Evolutionary conservation across 1,284 basidiomycete genomes (phyloP).

Genomic region (Ceratobasidium sp.): DNA sequence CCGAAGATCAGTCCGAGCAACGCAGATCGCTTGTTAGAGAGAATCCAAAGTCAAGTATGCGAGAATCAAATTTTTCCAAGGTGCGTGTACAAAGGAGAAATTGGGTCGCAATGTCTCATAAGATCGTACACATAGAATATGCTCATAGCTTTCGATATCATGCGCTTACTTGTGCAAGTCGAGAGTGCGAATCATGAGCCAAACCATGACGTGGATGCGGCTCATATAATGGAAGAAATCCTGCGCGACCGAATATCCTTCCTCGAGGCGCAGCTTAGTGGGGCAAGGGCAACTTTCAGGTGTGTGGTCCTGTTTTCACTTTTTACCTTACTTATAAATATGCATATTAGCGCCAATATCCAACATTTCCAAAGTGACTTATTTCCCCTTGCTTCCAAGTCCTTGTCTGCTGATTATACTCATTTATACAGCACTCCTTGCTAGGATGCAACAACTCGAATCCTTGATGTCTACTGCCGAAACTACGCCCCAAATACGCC

Average conservation of each 20-base stretch:
- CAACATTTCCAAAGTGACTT: too few relatives aligned
- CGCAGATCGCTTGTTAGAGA: neutral
- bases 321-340: too few relatives aligned
- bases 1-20: constrained; percentile 2
- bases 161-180: neutral
- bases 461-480: too few relatives aligned
- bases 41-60: neutral
- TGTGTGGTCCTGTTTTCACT: too few relatives aligned
- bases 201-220: constrained; percentile 9
- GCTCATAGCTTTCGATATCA: neutral
- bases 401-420: too few relatives aligned
- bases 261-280: constrained; percentile 28
- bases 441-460: too few relatives aligned
- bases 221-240: constrained; percentile 22
- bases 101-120: too few relatives aligned
- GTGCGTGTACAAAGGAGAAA: neutral
- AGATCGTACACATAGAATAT: constrained; percentile 4
- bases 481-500: too few relatives aligned
- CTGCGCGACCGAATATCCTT: constrained; percentile 31
- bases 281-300: too few relatives aligned
- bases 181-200: neutral
- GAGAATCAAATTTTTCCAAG: neutral
- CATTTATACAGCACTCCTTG: too few relatives aligned
- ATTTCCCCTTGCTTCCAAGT: too few relatives aligned
- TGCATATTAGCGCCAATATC: too few relatives aligned